Percentiles rank a stretch among this genome's conserved stretches.
phyloP scores from a whole-genome alignment of 1,284 basidiomycete species.

The Cutaneotrichosporon arboriforme region DNA sequence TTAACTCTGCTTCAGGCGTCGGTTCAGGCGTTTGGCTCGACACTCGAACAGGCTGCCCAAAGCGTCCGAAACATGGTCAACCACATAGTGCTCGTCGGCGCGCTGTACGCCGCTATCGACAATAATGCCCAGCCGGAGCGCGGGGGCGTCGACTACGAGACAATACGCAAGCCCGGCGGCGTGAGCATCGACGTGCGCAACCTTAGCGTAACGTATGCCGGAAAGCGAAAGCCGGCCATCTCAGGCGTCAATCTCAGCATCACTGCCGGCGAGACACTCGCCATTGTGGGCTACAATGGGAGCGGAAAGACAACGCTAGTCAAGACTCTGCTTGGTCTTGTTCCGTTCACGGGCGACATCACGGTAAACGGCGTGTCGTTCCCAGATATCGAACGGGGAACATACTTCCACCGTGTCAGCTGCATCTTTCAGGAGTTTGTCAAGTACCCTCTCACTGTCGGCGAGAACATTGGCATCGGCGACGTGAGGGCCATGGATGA shows the following conservation, averaged over 20 bases:
- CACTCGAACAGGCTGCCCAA: not conserved
- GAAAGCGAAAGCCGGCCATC: slow-evolving; percentile 65
- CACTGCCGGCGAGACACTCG: not conserved
- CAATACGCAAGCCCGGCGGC: not conserved
- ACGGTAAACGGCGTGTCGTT: slow-evolving; percentile 64
- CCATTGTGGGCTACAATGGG: slow-evolving; percentile 6
- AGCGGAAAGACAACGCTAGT: slow-evolving; percentile 41
- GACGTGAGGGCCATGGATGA: slow-evolving; percentile 49
- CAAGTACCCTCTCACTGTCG: slow-evolving; percentile 64
- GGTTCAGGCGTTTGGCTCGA: too few species aligned
- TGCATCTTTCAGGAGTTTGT: slow-evolving; percentile 78
- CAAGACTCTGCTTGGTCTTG: slow-evolving; percentile 67
- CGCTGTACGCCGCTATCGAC: not conserved
- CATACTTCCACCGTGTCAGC: slow-evolving; percentile 64
- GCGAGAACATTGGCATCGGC: slow-evolving; percentile 75
- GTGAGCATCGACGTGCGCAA: not conserved
- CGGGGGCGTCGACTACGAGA: not conserved
- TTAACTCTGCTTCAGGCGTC: too few species aligned
- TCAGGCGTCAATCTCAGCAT: not conserved
- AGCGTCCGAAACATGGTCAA: not conserved
- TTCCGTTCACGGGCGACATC: slow-evolving; percentile 52
- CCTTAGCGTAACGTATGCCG: not conserved
- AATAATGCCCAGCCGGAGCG: not conserved
- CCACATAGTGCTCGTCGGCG: not conserved
- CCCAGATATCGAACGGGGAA: slow-evolving; percentile 54